Conservation (phyloP, 2,329 filamentous ascomycete species). For the Nemania sp. region DNA sequence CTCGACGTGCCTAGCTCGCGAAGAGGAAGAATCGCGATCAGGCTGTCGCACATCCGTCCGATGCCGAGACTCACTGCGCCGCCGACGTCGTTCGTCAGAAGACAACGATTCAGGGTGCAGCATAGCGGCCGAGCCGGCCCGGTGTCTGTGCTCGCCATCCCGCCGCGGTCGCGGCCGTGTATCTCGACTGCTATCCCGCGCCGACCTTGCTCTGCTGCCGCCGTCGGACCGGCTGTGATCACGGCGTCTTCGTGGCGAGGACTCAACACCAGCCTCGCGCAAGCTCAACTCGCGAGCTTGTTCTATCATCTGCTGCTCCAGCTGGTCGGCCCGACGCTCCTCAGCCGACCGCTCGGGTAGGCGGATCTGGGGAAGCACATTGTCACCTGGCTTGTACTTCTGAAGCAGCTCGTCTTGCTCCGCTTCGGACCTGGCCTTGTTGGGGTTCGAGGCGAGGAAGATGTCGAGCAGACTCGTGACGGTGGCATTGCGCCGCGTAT, state of each 20-base stretch:
- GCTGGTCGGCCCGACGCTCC: constrained; percentile 60
- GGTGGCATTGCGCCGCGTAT: constrained; percentile 86
- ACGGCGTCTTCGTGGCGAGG: constrained; percentile 36
- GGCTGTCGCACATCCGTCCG: constrained; percentile 47
- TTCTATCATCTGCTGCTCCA: constrained; percentile 71
- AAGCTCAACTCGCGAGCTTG: constrained; percentile 75
- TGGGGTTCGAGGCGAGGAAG: constrained; percentile 79
- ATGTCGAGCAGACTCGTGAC: constrained; percentile 90
- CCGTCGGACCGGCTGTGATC: constrained; percentile 38
- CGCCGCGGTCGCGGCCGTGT: constrained; percentile 34
- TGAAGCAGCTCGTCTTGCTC: constrained; percentile 77
- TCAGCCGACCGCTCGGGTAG: constrained; percentile 54
- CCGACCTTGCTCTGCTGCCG: constrained; percentile 39
- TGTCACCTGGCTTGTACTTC: constrained; percentile 80
- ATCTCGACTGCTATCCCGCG: constrained; percentile 36
- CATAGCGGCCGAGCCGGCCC: constrained; percentile 43
- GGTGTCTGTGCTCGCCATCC: constrained; percentile 37
- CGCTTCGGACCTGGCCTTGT: constrained; percentile 66
- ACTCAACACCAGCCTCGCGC: constrained; percentile 62
- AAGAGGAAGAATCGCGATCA: constrained; percentile 43
- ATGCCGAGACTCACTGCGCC: constrained; percentile 51
- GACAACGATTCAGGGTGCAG: constrained; percentile 43
- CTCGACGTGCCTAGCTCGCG: constrained; percentile 66
- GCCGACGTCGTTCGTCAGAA: constrained; percentile 42
- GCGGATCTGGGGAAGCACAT: constrained; percentile 69